A percentile compares a stretch with the other conserved stretches of the same genome.
Evolutionary conservation across 352 stramenopile species (phyloP).

Genomic region (Globisporangium perplexum): DNA sequence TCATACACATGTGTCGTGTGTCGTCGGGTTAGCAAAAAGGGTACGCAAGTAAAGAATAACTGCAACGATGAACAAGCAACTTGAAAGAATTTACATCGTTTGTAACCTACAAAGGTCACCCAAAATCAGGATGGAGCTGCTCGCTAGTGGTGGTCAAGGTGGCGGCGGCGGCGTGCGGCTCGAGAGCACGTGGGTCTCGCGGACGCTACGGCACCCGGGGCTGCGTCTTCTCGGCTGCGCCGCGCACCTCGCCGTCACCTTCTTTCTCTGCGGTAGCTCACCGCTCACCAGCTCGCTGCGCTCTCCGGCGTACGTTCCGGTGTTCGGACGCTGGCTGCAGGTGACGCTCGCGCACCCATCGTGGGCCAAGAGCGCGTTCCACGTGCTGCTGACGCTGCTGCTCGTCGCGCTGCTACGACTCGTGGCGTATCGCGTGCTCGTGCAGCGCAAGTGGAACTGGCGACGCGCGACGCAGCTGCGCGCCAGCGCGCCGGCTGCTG

Average conservation of each 20-base stretch:
- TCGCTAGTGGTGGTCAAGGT: no score
- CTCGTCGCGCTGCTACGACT: constrained; percentile 31
- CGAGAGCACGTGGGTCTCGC: constrained; percentile 29
- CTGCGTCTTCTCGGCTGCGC: constrained; percentile 30
- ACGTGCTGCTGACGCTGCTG: constrained; percentile 12
- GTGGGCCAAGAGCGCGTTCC: constrained; percentile 28
- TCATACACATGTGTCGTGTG: no score
- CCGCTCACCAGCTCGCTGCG: constrained; percentile 29
- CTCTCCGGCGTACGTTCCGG: constrained; percentile 27
- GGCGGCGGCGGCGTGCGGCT: constrained; percentile 17
- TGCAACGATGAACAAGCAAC: no score
- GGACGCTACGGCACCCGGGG: constrained; percentile 33
- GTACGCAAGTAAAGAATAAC: no score
- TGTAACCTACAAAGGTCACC: no score
- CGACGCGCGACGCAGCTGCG: constrained; percentile 3
- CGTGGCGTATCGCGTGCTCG: constrained; percentile 28
- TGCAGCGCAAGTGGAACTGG: constrained; percentile 51
- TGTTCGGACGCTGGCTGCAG: constrained; percentile 26
- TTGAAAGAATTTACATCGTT: no score
- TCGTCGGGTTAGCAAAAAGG: no score
- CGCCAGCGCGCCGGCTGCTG: neutral
- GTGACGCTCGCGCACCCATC: constrained; percentile 16
- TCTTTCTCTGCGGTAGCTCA: constrained; percentile 34
- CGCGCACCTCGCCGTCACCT: constrained; percentile 24
- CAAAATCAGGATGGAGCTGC: neutral